Base-by-base conservation (phyloP, 345 rosid species). In the Salix exigua region DNA sequence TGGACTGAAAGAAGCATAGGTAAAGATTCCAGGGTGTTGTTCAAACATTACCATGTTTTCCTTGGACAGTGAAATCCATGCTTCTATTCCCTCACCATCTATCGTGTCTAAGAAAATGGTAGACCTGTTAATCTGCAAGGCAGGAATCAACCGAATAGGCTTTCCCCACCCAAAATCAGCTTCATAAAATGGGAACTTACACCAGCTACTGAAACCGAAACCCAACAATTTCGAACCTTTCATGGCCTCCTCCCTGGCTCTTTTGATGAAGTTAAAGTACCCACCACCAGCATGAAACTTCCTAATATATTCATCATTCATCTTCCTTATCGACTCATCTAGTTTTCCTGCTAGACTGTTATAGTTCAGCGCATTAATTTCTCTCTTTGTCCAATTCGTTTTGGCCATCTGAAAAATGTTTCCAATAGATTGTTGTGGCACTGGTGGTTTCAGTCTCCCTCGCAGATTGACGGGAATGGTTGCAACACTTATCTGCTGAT, bases 151-250 rank as follows among this genome's bases (percentile, higher is more conserved):
- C 83, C 87, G 78, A 18, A 55, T 35, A 5, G 83, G 83, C 46
- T 66, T 86, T 66, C 79, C 82, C 85, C 83, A 79, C 37, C 87
- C 81, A 42, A 82, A 82, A 74, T 83, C 83, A 35, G 77, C 66
- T 5, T 81, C 81, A 7, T 77, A 74, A 7, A 79, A 72, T 46
- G 79, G 85, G 40, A 77, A 79, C 46, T 71, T 70, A 28, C 83
- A 82, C 73, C 81, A 80, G 53, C 81, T 82, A 5, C 51, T 71
- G 26, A 75, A 68, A 21, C 68, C 63, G 44, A 72, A 70, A 17
- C 44, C 42, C 46, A 38, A 44, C 37, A 37, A 11, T 10, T 33
- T 71, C 1, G 71, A 31, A 28, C 51, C 64, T 23, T 48, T 74
- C 11, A 12, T 60, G 9, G 44, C 0, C 26, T 58, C 19, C 21